Conservation (phyloP, 768 basidiomycete species). For the Obba rivulosa region DNA sequence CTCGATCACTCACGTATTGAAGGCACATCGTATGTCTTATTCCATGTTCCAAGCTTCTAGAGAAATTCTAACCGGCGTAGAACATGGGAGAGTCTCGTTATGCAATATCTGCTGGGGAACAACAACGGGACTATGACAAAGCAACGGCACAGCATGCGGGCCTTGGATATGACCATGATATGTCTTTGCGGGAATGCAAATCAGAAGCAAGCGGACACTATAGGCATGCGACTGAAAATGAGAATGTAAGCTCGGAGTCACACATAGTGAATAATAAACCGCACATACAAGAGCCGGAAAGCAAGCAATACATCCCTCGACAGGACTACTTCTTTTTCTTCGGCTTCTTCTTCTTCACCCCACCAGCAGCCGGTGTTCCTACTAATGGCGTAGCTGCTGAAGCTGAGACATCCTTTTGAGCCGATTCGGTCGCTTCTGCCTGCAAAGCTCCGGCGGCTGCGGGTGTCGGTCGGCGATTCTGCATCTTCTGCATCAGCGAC, state of each 20-base stretch:
- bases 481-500: slow-evolving; percentile 83
- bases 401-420: slow-evolving; percentile 1
- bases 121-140: too few species aligned
- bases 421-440: slow-evolving; percentile 2
- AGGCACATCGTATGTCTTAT: too few species aligned
- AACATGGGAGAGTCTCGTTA: too few species aligned
- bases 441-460: slow-evolving; percentile 7
- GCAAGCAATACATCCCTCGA: too few species aligned
- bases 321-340: slow-evolving; percentile 68
- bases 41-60: too few species aligned
- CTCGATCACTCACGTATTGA: too few species aligned
- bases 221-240: too few species aligned
- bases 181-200: not conserved
- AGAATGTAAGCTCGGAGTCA: too few species aligned
- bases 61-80: too few species aligned
- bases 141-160: too few species aligned
- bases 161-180: not conserved
- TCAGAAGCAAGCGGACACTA: too few species aligned
- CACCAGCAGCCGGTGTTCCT: slow-evolving; percentile 44
- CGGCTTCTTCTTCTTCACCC: slow-evolving; percentile 78
- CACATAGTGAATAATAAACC: not conserved
- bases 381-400: slow-evolving; percentile 19
- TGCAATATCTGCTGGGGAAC: too few species aligned
- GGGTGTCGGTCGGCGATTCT: slow-evolving; percentile 39
- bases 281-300: not conserved